A percentile compares a stretch with the other conserved stretches of the same genome.
Evolutionary conservation across 1,284 basidiomycete species (phyloP).

Genomic region (Veloporphyrellus conicus): DNA sequence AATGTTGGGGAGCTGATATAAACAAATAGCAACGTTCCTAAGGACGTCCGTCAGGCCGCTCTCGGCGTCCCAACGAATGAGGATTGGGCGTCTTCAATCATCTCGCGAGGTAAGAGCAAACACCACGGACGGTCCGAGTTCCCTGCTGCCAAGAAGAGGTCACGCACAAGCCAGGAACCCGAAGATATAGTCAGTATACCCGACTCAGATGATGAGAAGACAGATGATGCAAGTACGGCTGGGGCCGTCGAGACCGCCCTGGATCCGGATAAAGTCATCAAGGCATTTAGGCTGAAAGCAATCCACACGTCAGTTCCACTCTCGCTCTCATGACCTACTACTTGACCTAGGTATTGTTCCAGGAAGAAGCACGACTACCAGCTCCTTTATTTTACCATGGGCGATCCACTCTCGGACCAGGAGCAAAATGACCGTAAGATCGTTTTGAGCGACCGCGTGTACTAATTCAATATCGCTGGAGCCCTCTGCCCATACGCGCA

Average conservation of each 20-base stretch:
- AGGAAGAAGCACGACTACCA: constrained; percentile 56
- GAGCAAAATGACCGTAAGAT: constrained; percentile 49
- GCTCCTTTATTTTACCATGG: constrained; percentile 68
- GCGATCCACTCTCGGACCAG: constrained; percentile 47
- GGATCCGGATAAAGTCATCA: constrained; percentile 38
- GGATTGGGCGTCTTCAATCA: constrained; percentile 4
- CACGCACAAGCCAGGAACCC: constrained; percentile 17
- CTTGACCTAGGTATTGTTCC: background rate
- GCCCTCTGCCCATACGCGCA: background rate
- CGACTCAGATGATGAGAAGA: constrained; percentile 23
- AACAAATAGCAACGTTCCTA: constrained; percentile 18
- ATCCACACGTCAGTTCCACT: constrained; percentile 46
- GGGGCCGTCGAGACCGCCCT: constrained; percentile 17
- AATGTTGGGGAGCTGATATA: constrained; percentile 7
- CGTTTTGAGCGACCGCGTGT: constrained; percentile 45
- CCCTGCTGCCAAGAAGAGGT: constrained; percentile 26
- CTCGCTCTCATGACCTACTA: background rate
- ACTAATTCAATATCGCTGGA: constrained; percentile 10
- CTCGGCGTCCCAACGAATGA: constrained; percentile 15
- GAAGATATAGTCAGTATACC: constrained; percentile 36
- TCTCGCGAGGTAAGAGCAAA: constrained; percentile 18
- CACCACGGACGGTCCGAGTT: constrained; percentile 16
- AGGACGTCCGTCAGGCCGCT: constrained; percentile 36
- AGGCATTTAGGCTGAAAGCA: constrained; percentile 47
- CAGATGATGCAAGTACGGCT: constrained; percentile 3